phyloP scores from a whole-genome alignment of 257 asterid species.

The Paulownia fortunei region DNA sequence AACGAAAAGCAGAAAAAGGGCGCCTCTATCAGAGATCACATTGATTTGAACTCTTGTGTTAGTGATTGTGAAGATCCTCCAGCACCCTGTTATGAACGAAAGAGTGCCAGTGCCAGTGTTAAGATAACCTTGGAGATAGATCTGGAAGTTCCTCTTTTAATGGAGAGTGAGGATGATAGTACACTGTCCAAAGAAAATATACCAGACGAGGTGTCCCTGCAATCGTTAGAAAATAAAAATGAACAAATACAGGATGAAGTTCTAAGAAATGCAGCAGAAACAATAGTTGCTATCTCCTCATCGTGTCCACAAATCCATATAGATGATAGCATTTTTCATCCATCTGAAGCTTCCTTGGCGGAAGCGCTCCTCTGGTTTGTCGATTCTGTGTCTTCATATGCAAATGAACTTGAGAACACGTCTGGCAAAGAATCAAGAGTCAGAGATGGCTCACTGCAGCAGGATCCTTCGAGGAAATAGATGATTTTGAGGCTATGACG shows the following conservation, averaged over 20 bases:
- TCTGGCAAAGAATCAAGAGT: slow-evolving; percentile 32
- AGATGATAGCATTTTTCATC: slow-evolving; percentile 20
- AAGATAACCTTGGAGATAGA: slow-evolving; percentile 46
- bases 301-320: slow-evolving; percentile 16
- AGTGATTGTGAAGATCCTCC: slow-evolving; percentile 46
- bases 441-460: not conserved
- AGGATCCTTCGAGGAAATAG: slow-evolving; percentile 48
- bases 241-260: slow-evolving; percentile 39
- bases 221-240: slow-evolving; percentile 13
- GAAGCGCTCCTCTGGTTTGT: slow-evolving; percentile 46
- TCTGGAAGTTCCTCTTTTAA: slow-evolving; percentile 47
- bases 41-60: slow-evolving; percentile 50
- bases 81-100: slow-evolving; percentile 21
- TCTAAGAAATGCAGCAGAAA: slow-evolving; percentile 50
- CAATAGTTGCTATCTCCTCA: slow-evolving; percentile 48
- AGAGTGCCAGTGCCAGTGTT: not conserved
- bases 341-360: slow-evolving; percentile 31
- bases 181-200: slow-evolving; percentile 23
- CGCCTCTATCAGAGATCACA: slow-evolving; percentile 14
- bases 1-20: slow-evolving; percentile 26
- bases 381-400: slow-evolving; percentile 35
- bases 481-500: slow-evolving; percentile 80
- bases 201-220: slow-evolving; percentile 21
- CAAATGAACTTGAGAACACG: slow-evolving; percentile 31
- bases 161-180: slow-evolving; percentile 48